Percentiles rank a stretch among this genome's conserved stretches.
Conservation (phyloP, 108 stramenopile genomes). For the Nannochloropsis oceanica region DNA sequence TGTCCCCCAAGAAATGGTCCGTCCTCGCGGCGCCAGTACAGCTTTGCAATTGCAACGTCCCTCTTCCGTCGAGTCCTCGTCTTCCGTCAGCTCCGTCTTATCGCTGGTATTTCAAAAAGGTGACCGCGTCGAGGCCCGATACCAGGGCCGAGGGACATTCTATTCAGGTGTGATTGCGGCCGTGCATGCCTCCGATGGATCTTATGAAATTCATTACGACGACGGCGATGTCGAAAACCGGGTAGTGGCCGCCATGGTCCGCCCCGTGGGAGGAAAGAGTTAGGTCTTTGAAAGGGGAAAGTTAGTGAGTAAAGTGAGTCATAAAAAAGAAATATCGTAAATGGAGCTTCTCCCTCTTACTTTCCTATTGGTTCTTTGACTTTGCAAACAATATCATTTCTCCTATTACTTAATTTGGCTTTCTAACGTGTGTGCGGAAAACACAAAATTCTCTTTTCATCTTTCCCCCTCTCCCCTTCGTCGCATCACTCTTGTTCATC, state of each 20-base stretch:
- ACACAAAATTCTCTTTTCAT: no score
- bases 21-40: background rate
- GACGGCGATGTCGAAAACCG: background rate
- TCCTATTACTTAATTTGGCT: no score
- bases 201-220: background rate
- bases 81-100: background rate
- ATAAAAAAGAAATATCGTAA: background rate
- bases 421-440: no score
- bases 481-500: background rate
- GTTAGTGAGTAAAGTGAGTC: background rate
- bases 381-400: no score
- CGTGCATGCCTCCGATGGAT: background rate
- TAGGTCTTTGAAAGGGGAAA: background rate
- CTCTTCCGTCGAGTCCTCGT: background rate
- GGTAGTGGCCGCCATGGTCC: background rate
- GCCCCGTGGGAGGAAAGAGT: background rate
- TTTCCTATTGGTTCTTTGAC: no score
- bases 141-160: background rate
- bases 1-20: background rate
- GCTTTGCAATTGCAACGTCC: background rate
- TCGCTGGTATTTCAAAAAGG: background rate
- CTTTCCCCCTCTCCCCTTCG: no score
- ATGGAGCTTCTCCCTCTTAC: no score
- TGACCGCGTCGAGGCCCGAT: background rate
- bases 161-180: background rate